Evolutionary conservation across 2,329 filamentous ascomycete species (phyloP).

Genomic region (Claviceps sp.): DNA sequence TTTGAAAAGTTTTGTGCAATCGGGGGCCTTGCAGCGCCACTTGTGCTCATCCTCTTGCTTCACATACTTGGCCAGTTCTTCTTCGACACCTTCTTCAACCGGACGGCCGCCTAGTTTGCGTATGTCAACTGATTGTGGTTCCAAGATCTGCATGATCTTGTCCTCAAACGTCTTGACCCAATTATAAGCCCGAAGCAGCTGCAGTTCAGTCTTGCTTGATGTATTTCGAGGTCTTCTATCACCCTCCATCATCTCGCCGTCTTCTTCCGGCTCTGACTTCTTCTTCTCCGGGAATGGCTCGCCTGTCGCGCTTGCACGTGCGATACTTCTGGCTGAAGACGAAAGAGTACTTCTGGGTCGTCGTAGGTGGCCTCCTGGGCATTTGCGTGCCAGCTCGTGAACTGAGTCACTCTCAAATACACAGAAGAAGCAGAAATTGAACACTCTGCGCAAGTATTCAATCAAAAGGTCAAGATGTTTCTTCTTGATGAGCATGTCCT

Average conservation of each 20-base stretch:
- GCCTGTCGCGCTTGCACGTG: conserved; percentile 69
- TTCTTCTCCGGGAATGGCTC: conserved; percentile 77
- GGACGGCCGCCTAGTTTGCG: conserved; percentile 83
- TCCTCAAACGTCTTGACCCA: conserved; percentile 99
- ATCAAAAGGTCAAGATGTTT: conserved; percentile 93
- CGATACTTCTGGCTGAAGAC: conserved; percentile 69
- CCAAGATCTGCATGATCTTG: conserved; percentile 83
- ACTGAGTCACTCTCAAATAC: conserved; percentile 97
- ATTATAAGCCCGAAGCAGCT: conserved; percentile 88
- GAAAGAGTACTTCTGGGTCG: conserved; percentile 78
- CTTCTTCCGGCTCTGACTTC: conserved; percentile 51
- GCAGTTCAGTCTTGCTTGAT: conserved; percentile 70
- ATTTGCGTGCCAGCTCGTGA: conserved; percentile 90
- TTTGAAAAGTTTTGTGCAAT: conserved; percentile 95
- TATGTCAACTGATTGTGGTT: conserved; percentile 76
- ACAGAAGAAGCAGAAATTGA: conserved; percentile 99
- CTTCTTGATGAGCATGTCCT: conserved; percentile 82
- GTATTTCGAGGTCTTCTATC: conserved; percentile 63
- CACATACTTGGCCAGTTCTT: conserved; percentile 75
- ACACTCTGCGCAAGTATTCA: conserved; percentile 90
- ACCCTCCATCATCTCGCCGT: conserved; percentile 34
- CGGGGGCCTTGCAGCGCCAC: conserved; percentile 89
- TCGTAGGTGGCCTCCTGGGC: conserved; percentile 90
- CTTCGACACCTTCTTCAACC: conserved; percentile 71
- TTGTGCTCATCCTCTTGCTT: conserved; percentile 98